phyloP scores from a whole-genome alignment of 768 basidiomycete species.

The Macrolepiota dolichaula region DNA sequence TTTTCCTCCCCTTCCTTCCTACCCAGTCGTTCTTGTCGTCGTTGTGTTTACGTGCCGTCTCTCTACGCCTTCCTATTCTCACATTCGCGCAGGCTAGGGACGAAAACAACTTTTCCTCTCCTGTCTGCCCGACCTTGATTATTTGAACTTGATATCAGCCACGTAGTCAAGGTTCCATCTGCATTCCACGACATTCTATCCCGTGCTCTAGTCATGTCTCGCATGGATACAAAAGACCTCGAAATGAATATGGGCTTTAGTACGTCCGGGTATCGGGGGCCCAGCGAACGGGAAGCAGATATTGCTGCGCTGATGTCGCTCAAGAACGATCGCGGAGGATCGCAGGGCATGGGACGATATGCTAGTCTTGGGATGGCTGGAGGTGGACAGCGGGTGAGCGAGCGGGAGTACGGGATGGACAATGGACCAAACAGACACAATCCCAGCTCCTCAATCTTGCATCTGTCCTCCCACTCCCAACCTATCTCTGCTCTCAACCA shows the following conservation, averaged over 20 bases:
- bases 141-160: constrained; percentile 1
- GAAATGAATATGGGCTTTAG: constrained; percentile 33
- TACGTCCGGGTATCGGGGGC: background rate
- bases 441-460: constrained; percentile 23
- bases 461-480: constrained; percentile 18
- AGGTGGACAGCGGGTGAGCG: background rate
- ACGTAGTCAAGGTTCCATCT: background rate
- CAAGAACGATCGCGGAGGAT: constrained; percentile 1
- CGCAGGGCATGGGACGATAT: constrained; percentile 4
- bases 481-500: constrained; percentile 47
- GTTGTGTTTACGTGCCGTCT: constrained; percentile 17
- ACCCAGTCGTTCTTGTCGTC: constrained; percentile 4
- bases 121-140: background rate
- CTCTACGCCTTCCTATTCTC: background rate
- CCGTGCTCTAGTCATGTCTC: constrained; percentile 33
- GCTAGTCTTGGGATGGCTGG: background rate
- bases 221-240: constrained; percentile 37
- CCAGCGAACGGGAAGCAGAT: background rate
- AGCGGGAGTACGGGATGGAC: constrained; percentile 21
- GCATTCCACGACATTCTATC: constrained; percentile 9
- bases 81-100: background rate
- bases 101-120: background rate
- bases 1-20: constrained; percentile 9
- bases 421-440: constrained; percentile 47
- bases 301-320: constrained; percentile 3